Percentiles rank a stretch among this genome's conserved stretches.
Conservation (phyloP, 352 stramenopile species). For the Plasmopara viticola region DNA sequence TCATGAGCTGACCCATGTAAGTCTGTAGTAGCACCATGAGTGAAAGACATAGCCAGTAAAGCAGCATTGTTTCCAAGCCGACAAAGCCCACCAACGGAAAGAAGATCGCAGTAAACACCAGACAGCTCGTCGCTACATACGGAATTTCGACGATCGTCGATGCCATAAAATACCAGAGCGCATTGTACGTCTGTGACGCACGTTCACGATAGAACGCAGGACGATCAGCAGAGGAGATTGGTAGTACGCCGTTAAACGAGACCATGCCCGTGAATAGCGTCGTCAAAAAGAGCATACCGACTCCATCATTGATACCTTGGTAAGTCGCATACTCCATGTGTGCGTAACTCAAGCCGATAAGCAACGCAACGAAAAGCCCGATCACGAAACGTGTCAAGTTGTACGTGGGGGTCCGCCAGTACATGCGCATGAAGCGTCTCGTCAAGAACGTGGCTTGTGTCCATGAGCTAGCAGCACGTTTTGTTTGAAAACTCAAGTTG, state of each 20-base stretch:
- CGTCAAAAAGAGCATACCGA: conserved; percentile 77
- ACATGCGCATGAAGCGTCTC: conserved; percentile 50
- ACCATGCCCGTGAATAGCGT: conserved; percentile 74
- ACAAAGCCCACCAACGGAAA: conserved; percentile 44
- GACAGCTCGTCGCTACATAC: conserved; percentile 29
- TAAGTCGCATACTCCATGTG: conserved; percentile 44
- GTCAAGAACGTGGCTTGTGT: conserved; percentile 26
- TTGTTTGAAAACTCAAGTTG: conserved; percentile 32
- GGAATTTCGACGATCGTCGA: conserved; percentile 46
- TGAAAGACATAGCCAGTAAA: conserved; percentile 40
- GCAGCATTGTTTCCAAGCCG: conserved; percentile 22
- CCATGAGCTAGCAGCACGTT: conserved; percentile 19
- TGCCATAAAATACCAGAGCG: conserved; percentile 50
- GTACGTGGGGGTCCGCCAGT: conserved; percentile 83
- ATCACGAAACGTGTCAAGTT: conserved; percentile 66
- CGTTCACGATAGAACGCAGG: conserved; percentile 3
- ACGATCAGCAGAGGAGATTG: conserved; percentile 64
- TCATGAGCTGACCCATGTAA: conserved; percentile 38
- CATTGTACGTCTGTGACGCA: conserved; percentile 41
- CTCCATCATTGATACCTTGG: conserved; percentile 29
- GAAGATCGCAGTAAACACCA: conserved; percentile 37
- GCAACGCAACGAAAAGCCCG: conserved; percentile 39
- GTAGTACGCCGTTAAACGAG: conserved; percentile 53
- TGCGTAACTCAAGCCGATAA: conserved; percentile 57
- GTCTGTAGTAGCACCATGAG: conserved; percentile 35